Evolutionary conservation across 2,329 filamentous ascomycete genomes (phyloP).

Genomic region (Sclerotinia sclerotiorum): DNA sequence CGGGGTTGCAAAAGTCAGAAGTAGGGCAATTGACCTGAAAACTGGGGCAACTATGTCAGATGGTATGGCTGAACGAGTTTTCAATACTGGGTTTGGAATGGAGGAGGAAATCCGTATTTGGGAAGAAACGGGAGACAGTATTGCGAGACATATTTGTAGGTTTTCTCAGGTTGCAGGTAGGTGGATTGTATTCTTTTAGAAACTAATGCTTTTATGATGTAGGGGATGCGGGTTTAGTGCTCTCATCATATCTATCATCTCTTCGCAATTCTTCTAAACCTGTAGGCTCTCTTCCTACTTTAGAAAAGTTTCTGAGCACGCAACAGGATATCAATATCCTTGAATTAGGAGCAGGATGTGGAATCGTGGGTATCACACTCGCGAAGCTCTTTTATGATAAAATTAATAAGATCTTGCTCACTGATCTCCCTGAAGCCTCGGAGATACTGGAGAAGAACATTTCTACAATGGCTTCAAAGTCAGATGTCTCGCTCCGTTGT

Average conservation of each 20-base stretch:
- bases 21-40: constrained; percentile 29
- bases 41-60: neutral
- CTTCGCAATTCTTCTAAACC: constrained; percentile 2
- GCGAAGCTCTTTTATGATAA: constrained; percentile 41
- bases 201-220: constrained; percentile 26
- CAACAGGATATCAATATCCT: constrained; percentile 49
- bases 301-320: constrained; percentile 26
- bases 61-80: constrained; percentile 34
- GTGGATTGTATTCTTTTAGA: constrained; percentile 25
- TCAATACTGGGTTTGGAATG: constrained; percentile 18
- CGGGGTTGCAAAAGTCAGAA: constrained; percentile 34
- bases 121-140: constrained; percentile 72
- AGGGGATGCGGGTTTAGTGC: constrained; percentile 43
- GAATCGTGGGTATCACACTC: constrained; percentile 65
- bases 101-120: constrained; percentile 47
- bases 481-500: neutral
- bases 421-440: constrained; percentile 63
- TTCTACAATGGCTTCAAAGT: neutral
- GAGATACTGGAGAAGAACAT: constrained; percentile 59
- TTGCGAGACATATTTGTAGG: constrained; percentile 68
- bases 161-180: constrained; percentile 20
- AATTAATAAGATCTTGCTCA: constrained; percentile 53
- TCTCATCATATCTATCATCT: constrained; percentile 41
- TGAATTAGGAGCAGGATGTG: constrained; percentile 68
- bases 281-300: constrained; percentile 5